These are phyloP conservation scores for Apiospora rasikravindrae DNA, from an alignment of 2,329 filamentous ascomycete species.

Conservation along the genomic window DNA sequence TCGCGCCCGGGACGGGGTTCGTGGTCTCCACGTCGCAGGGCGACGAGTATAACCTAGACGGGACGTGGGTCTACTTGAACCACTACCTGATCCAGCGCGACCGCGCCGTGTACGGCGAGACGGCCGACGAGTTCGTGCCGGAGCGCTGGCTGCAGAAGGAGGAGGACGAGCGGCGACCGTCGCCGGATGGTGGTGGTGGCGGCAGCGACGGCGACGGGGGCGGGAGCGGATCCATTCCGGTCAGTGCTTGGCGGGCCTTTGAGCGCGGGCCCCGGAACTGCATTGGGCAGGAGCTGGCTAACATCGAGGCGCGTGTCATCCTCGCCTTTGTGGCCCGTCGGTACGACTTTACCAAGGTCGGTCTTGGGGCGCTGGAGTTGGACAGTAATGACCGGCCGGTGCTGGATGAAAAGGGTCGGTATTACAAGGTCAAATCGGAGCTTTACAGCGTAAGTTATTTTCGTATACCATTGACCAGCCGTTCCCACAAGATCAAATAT, in stretches of 20 bases:
- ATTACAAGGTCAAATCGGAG: background rate
- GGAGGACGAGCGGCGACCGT: conserved; percentile 24
- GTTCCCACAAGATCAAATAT: too few relatives aligned
- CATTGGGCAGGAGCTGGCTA: conserved; percentile 61
- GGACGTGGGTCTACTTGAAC: conserved; percentile 42
- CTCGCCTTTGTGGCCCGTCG: conserved; percentile 52
- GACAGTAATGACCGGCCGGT: background rate
- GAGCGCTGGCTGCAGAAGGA: conserved; percentile 45
- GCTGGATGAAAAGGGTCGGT: background rate
- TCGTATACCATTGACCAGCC: background rate
- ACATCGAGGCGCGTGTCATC: conserved; percentile 56
- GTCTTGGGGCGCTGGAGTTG: conserved; percentile 33
- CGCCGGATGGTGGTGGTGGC: background rate
- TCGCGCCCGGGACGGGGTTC: conserved; percentile 34
- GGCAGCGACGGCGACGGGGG: background rate
- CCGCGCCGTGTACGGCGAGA: conserved; percentile 40
- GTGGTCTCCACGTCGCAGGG: conserved; percentile 37
- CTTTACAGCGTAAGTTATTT: background rate
- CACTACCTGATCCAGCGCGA: conserved; percentile 43
- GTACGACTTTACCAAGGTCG: conserved; percentile 50
- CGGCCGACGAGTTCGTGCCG: conserved; percentile 43
- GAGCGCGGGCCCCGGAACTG: conserved; percentile 59
- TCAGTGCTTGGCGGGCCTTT: conserved; percentile 60
- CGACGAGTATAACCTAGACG: conserved; percentile 38
- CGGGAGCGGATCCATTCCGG: background rate